Conservation (phyloP, 2,329 filamentous ascomycete species). For the Paraphaeosphaeria minitans region DNA sequence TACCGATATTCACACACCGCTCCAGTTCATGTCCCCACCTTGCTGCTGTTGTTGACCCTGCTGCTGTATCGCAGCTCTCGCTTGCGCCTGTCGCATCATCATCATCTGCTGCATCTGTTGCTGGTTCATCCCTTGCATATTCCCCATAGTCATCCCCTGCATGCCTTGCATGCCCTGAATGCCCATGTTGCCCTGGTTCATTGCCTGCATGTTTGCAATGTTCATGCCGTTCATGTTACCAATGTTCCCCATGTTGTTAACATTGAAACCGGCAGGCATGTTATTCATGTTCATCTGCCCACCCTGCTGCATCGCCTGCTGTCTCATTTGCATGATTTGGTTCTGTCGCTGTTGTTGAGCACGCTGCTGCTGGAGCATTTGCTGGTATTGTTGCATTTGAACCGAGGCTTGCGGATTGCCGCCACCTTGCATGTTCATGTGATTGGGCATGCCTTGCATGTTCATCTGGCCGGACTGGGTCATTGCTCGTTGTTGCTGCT, state of each 20-base stretch:
- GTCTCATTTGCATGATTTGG: slow-evolving; percentile 40
- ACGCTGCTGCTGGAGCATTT: slow-evolving; percentile 41
- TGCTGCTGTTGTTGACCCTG: slow-evolving; percentile 28
- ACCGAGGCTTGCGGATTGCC: slow-evolving; percentile 28
- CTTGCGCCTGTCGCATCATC: slow-evolving; percentile 42
- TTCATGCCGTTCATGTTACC: slow-evolving; percentile 23
- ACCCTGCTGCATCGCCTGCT: slow-evolving; percentile 39
- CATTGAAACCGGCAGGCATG: slow-evolving; percentile 36
- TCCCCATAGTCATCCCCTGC: slow-evolving; percentile 27
- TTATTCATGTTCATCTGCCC: slow-evolving; percentile 33
- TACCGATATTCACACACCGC: slow-evolving; percentile 22
- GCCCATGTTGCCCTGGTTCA: slow-evolving; percentile 24
- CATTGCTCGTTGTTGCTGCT: slow-evolving; percentile 21
- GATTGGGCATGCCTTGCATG: slow-evolving; percentile 26
- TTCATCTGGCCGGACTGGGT: slow-evolving; percentile 23
- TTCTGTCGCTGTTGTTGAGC: slow-evolving; percentile 41
- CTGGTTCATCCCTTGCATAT: slow-evolving; percentile 29
- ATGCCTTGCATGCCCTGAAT: slow-evolving; percentile 25
- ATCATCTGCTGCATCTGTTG: slow-evolving; percentile 43
- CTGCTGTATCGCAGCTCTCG: slow-evolving; percentile 29
- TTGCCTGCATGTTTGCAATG: slow-evolving; percentile 30
- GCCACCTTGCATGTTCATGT: slow-evolving; percentile 18
- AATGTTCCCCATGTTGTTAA: slow-evolving; percentile 35
- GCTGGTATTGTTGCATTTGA: slow-evolving; percentile 44
- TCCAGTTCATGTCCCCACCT: slow-evolving; percentile 36